Percentiles rank a stretch among this genome's conserved stretches.
These are phyloP conservation scores for Didymella lethalis DNA, from an alignment of 2,329 filamentous ascomycete genomes.

Conservation along the genomic window DNA sequence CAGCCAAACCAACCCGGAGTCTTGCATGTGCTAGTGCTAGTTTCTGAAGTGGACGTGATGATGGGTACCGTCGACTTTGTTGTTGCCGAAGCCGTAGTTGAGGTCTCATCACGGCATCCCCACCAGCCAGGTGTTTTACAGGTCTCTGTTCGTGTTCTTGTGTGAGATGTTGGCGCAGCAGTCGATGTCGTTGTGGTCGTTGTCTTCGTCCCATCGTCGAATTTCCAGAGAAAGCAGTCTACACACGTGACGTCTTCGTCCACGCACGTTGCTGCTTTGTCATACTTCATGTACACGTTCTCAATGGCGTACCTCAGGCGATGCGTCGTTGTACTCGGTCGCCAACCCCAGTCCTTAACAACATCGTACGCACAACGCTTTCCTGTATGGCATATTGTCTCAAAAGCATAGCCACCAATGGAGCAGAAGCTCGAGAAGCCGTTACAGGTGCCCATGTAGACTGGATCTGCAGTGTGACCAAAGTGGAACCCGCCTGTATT, in stretches of 20 bases:
- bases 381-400: constrained; percentile 48
- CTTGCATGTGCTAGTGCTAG: constrained; percentile 42
- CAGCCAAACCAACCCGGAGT: constrained; percentile 51
- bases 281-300: constrained; percentile 47
- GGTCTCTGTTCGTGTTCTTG: constrained; percentile 44
- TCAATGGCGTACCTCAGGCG: constrained; percentile 47
- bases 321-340: constrained; percentile 45
- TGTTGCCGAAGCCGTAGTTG: constrained; percentile 35
- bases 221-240: constrained; percentile 50
- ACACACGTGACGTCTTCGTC: constrained; percentile 47
- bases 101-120: constrained; percentile 48
- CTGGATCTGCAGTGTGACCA: constrained; percentile 47
- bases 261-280: constrained; percentile 43
- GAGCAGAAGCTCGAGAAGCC: constrained; percentile 48
- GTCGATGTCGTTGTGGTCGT: constrained; percentile 36
- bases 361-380: constrained; percentile 49
- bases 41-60: constrained; percentile 28
- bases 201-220: constrained; percentile 46
- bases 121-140: constrained; percentile 51
- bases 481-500: constrained; percentile 49
- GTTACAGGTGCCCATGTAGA: constrained; percentile 51
- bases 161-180: constrained; percentile 33
- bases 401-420: constrained; percentile 48
- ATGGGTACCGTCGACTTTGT: constrained; percentile 28
- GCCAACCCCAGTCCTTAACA: constrained; percentile 49